A percentile compares a stretch with the other conserved stretches of the same genome.
Conservation (phyloP, 257 asterid species). For the Craterostigma plantagineum region DNA sequence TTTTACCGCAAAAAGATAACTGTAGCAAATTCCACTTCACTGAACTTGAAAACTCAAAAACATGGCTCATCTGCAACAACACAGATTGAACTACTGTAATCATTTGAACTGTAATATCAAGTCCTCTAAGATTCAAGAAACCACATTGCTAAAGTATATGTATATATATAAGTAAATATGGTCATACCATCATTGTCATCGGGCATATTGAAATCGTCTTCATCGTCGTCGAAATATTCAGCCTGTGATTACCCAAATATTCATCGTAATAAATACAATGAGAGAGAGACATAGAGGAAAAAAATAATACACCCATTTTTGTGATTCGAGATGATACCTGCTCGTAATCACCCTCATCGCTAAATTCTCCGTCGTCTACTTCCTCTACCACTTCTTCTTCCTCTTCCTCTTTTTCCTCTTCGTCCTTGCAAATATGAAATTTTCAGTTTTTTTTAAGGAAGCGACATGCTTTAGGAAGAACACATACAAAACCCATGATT, state of each 20-base stretch:
- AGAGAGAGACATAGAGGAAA: too few species aligned
- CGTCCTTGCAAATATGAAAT: constrained; percentile 8
- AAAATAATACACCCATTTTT: too few species aligned
- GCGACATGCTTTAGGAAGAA: too few species aligned
- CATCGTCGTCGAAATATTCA: constrained; percentile 57
- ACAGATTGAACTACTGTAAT: not conserved
- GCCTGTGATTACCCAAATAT: constrained; percentile 18
- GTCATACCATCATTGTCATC: constrained; percentile 35
- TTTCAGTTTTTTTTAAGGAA: too few species aligned
- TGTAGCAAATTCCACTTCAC: too few species aligned
- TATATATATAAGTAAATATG: constrained; percentile 2
- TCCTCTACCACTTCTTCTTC: constrained; percentile 19
- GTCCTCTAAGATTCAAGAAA: too few species aligned
- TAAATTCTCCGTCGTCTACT: constrained; percentile 37
- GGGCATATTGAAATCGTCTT: constrained; percentile 46
- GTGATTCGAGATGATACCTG: constrained; percentile 18
- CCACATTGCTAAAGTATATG: too few species aligned
- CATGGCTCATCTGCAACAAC: constrained; percentile 18
- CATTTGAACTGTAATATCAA: not conserved
- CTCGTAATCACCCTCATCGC: constrained; percentile 52
- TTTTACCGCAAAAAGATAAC: too few species aligned
- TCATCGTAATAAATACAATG: too few species aligned
- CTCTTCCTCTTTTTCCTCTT: constrained; percentile 40
- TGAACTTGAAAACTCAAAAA: constrained; percentile 12
- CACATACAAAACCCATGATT: not conserved